phyloP scores from a whole-genome alignment of 140 eudicot species.

The Flaveria floridana region DNA sequence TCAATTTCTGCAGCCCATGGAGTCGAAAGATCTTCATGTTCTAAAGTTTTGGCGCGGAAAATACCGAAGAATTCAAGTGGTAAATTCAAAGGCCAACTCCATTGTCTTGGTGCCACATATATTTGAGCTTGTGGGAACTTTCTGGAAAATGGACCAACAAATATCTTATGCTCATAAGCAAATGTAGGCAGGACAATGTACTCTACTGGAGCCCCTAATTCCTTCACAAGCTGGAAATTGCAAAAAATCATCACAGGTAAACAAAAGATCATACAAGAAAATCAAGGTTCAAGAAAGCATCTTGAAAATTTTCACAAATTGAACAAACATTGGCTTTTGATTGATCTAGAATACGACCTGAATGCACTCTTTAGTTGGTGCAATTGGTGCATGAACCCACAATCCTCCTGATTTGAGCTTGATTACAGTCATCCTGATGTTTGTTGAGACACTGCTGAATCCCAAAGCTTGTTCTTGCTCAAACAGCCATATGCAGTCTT shows the following conservation, averaged over 20 bases:
- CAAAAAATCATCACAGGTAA: conserved; percentile 12
- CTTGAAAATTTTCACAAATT: conserved; percentile 12
- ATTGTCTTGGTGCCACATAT: conserved; percentile 98
- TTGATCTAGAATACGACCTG: conserved; percentile 45
- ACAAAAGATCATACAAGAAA: conserved; percentile 20
- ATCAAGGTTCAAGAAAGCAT: conserved; percentile 12
- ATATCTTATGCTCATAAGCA: conserved; percentile 97
- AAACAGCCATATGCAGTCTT: conserved; percentile 84
- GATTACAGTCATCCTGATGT: conserved; percentile 95
- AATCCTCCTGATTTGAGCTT: conserved; percentile 95
- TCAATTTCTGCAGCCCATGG: conserved; percentile 95
- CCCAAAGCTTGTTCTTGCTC: conserved; percentile 99
- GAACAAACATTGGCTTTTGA: conserved; percentile 6
- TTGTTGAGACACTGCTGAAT: conserved; percentile 97
- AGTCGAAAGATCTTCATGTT: conserved; percentile 66
- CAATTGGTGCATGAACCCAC: conserved; percentile 98
- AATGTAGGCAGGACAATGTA: conserved; percentile 93
- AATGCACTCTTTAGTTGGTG: conserved; percentile 94
- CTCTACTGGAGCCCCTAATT: conserved; percentile 91
- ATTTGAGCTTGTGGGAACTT: conserved; percentile 88
- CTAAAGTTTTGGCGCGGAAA: conserved; percentile 77
- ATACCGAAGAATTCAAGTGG: conserved; percentile 95
- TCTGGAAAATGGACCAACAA: conserved; percentile 96
- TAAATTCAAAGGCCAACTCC: conserved; percentile 99
- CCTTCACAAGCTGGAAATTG: conserved; percentile 77